Base-by-base conservation (phyloP, 345 rosid species). In the Eutrema heterophyllum region DNA sequence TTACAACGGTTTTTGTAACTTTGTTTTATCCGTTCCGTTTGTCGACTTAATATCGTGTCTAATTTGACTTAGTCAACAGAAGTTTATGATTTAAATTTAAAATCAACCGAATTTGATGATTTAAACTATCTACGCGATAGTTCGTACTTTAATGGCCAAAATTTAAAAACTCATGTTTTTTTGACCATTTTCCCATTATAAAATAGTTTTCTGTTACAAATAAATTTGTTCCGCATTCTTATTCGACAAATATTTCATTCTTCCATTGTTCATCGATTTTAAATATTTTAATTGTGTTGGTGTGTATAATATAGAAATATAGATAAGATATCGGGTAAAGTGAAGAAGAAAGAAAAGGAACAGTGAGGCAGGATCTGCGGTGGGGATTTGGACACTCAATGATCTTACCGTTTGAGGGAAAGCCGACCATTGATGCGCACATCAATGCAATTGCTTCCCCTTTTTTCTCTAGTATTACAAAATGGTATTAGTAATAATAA, bases 311-410 rank as follows among this genome's bases (percentile, higher is more conserved):
- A 30, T 24, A 57, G 24, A 65, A 67, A 30, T 29, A 14, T 14
- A 18, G 10, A 48, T 9, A 39, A 24, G 65, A 60, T 24, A 36
- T 48, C 68, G 74, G 64, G 71, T 27, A 64, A 64, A 77, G 76
- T n/a, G 58, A 13, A 56, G 65, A 63, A 68, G 27, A 38, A 36
- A 55, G 55, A 35, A 45, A 76, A 76, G 67, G 27, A 77, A 77
- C 72, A 77, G 68, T 49, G 68, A 67, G 76, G 68, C 76, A 77
- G 80, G 44, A 77, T 71, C 72, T 77, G 72, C 77, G 80, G 80
- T 77, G 63, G 68, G 64, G 80, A 77, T 77, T 77, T 71, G 72
- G 67, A 77, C 76, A 71, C 58, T 77, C 76, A 65, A 71, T 71
- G 76, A 65, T 71, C 76, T 70, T 77, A 71, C 76, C 68, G 76